Base-by-base conservation (phyloP, 345 rosid species). In the Combretum micranthum region DNA sequence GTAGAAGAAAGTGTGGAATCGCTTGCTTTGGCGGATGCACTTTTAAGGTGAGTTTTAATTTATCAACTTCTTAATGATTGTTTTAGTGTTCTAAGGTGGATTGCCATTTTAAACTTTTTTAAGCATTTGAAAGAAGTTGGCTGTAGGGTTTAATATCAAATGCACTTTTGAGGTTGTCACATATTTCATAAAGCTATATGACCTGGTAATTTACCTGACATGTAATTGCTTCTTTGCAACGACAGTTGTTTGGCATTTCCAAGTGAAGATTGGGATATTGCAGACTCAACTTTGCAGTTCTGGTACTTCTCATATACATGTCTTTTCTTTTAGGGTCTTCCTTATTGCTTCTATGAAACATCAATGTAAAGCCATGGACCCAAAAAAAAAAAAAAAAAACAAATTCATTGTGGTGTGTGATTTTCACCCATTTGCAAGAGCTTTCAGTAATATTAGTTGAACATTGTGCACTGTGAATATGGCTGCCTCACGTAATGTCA, bases 281-380 rank as follows among this genome's bases (percentile, higher is more conserved):
- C 98, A 17, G 98, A 88, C 78, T 92, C 98, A 54, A 92, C 98
- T 69, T 78, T 92, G 79, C 98, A 86, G 64, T 88, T 92, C 75
- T 92, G 98, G 98, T 86, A 88, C 22, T 46, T 57, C 12, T 57
- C 15, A 15, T 7, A 0, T 4, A 46, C 46, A 32, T 20, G 44
- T 21, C 22, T 46, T 17, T n/a, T 16, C 0, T n/a, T 26, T 25
- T 22, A 22, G 23, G 25, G 23, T 51, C 56, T 45, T 4, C 12
- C 48, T n/a, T 13, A 45, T n/a, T 45, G 15, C 56, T 52, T 22
- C 26, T 22, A 20, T 20, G 0, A 20, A 52, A 52, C 37, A 5
- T 10, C 56, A 20, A 16, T 13, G 9, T 15, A 22, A 12, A 9
- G 32, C 6, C 6, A 3, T 25, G 3, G n/a, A n/a, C n/a, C n/a